Base-by-base conservation (phyloP, 257 asterid species). In the Penstemon barbatus region DNA sequence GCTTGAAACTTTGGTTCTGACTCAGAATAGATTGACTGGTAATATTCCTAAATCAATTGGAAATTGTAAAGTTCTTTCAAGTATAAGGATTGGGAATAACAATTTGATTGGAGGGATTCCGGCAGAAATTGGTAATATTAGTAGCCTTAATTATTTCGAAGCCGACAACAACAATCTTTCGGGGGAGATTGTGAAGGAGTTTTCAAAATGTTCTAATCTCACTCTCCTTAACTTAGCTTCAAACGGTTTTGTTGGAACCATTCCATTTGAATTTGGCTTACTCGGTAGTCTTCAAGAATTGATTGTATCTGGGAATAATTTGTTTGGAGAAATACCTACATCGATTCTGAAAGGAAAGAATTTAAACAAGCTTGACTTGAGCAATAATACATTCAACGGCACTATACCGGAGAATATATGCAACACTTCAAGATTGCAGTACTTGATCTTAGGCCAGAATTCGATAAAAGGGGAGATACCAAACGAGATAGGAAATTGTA, bases 71-170 rank as follows among this genome's bases (percentile, higher is more conserved):
- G 79, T 79, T 43, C 97, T 94, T 57, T 89, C 97, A 0, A 94
- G 87, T 69, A 66, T 94, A 68, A 76, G 99, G 66, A 87, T 94
- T 46, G 99, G 99, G 68, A 70, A 94, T 55, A 94, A 94, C 81
- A 69, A 72, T 64, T 71, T 94, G 80, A 76, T 69, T 15, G 99
- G 97, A 15, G 77, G 70, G 54, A 76, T 94, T 73, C 99, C 99
- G 19, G 80, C 66, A 65, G 85, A 82, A 40, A 78, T 94, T 66
- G 99, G 99, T 45, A 83, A 94, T 65, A 64, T 94, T 15, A 86
- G 91, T 45, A 80, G 99, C 84, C 96, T 94, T 60, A 83, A 96
- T 39, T 94, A 94, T 69, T 94, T 94, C 75, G 99, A 94, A 73
- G 99, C 95, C 0, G 93, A 87, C 69, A 81, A 83, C 44, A 94